These are phyloP conservation scores for Pichia manshurica DNA, from an alignment of 805 yeast species.

Conservation along the genomic window DNA sequence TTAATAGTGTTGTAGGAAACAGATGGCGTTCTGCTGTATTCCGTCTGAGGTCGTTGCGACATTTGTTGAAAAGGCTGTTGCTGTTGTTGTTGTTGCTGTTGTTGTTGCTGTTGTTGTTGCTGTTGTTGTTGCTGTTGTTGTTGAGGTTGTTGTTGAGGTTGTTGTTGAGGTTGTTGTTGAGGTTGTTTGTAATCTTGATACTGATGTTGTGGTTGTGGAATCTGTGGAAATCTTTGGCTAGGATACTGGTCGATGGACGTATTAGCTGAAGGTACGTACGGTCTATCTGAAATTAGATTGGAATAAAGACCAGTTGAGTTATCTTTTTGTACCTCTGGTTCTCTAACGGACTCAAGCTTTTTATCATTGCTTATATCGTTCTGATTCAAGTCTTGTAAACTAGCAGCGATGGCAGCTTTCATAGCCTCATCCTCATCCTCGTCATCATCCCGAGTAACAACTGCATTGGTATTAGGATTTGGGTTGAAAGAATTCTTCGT, in stretches of 20 bases:
- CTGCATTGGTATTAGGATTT: not conserved
- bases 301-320: slow-evolving; percentile 24
- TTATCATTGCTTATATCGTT: not conserved
- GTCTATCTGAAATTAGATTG: slow-evolving; percentile 17
- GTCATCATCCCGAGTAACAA: slow-evolving; percentile 25
- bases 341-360: not conserved
- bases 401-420: slow-evolving; percentile 92
- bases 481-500: slow-evolving; percentile 10
- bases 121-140: not conserved
- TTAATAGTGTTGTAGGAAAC: slow-evolving; percentile 35
- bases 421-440: slow-evolving; percentile 84
- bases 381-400: slow-evolving; percentile 64
- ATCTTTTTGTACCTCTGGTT: slow-evolving; percentile 12
- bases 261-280: not conserved
- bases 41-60: not conserved
- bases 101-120: not conserved
- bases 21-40: not conserved
- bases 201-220: too few species aligned
- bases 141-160: too few species aligned
- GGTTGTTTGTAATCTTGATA: not conserved
- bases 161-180: too few species aligned
- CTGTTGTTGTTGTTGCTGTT: not conserved
- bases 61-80: not conserved
- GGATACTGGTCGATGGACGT: not conserved
- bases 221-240: not conserved